phyloP scores from a whole-genome alignment of 805 yeast species.

The Kodamaea laetipori region DNA sequence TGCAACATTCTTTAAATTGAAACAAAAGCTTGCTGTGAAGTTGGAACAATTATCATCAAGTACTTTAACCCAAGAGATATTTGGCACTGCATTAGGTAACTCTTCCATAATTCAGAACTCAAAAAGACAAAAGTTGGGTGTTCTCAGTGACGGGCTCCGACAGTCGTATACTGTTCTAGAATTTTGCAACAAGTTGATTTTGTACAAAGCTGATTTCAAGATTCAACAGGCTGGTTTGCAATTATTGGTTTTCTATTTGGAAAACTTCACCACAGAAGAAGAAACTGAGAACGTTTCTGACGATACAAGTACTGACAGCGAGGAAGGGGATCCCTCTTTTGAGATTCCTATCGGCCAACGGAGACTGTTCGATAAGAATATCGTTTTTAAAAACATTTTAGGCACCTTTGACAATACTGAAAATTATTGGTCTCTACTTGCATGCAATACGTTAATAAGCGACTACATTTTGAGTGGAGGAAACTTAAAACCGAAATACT shows the following conservation, averaged over 20 bases:
- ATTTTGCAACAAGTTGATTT: constrained; percentile 29
- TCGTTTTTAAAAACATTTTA: constrained; percentile 20
- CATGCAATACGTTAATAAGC: constrained; percentile 20
- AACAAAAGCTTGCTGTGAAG: constrained; percentile 12
- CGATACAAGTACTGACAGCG: not conserved
- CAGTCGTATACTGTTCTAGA: constrained; percentile 23
- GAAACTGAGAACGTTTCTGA: not conserved
- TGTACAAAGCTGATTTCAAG: constrained; percentile 16
- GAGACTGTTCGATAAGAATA: constrained; percentile 11
- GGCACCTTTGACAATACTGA: constrained; percentile 24
- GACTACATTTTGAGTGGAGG: constrained; percentile 1
- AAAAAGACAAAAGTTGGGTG: constrained; percentile 29
- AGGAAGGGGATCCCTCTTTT: constrained; percentile 11
- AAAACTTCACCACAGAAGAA: constrained; percentile 7
- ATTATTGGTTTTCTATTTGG: constrained; percentile 24
- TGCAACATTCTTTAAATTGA: constrained; percentile 30
- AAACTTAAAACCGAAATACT: constrained; percentile 1
- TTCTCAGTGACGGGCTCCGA: constrained; percentile 23
- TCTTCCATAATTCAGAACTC: constrained; percentile 2
- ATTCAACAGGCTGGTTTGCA: constrained; percentile 28
- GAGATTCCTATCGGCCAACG: constrained; percentile 11
- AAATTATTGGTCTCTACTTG: constrained; percentile 29
- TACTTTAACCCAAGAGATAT: constrained; percentile 4
- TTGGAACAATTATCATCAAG: constrained; percentile 2
- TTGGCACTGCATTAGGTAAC: constrained; percentile 1